These are phyloP conservation scores for Fusarium irregulare DNA, from an alignment of 2,329 filamentous ascomycete genomes.

Conservation along the genomic window DNA sequence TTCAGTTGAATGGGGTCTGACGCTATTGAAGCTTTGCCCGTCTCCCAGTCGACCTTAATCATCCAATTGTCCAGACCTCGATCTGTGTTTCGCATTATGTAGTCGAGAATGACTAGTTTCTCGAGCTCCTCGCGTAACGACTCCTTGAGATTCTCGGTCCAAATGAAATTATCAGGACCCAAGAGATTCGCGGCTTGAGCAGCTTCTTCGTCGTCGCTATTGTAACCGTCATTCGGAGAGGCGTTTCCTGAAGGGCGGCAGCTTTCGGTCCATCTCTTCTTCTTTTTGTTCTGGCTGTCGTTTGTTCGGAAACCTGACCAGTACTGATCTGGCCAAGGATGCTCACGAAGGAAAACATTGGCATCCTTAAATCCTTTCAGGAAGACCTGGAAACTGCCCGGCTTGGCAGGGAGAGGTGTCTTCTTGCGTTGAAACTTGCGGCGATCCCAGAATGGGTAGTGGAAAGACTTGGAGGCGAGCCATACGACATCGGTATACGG, in stretches of 20 bases:
- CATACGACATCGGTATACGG: conserved; percentile 96
- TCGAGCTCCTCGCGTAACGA: conserved; percentile 95
- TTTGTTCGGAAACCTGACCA: conserved; percentile 75
- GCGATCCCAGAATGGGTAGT: conserved; percentile 97
- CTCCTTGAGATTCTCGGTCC: conserved; percentile 90
- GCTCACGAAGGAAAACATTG: conserved; percentile 91
- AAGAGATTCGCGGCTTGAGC: conserved; percentile 64
- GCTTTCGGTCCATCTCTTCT: conserved; percentile 76
- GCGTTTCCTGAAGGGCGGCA: conserved; percentile 72
- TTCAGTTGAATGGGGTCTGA: conserved; percentile 81
- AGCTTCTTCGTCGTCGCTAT: conserved; percentile 68
- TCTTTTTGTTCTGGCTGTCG: conserved; percentile 72
- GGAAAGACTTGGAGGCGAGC: conserved; percentile 95
- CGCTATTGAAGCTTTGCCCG: conserved; percentile 83
- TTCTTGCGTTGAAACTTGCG: conserved; percentile 88
- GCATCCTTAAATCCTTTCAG: conserved; percentile 97
- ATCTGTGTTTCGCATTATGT: conserved; percentile 99
- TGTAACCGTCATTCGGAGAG: conserved; percentile 71
- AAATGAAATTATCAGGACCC: conserved; percentile 72
- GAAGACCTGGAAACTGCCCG: conserved; percentile 97
- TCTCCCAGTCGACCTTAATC: conserved; percentile 93
- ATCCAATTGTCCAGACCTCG: conserved; percentile 99
- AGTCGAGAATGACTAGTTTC: conserved; percentile 96
- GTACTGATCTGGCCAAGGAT: conserved; percentile 96
- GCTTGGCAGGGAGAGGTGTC: conserved; percentile 87